Evolutionary conservation across 1,284 basidiomycete genomes (phyloP).

Genomic region (Trichosporon coremiiforme): DNA sequence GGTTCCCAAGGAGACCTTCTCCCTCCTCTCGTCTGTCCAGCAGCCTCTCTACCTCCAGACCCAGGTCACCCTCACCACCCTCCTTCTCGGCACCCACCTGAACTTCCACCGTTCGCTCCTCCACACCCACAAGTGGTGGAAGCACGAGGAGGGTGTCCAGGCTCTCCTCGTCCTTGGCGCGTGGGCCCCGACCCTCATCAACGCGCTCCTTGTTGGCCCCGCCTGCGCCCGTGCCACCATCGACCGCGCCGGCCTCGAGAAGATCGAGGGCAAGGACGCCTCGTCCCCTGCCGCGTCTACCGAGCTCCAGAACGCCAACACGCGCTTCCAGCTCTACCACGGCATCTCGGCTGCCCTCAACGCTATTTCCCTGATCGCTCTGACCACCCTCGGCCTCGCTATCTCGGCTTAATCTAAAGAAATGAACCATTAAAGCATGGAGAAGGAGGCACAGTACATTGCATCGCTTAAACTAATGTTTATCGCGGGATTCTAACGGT

Average conservation of each 20-base stretch:
- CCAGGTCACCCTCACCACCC: conserved; percentile 63
- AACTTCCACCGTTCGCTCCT: conserved; percentile 67
- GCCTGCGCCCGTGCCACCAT: conserved; percentile 63
- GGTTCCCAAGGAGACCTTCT: conserved; percentile 68
- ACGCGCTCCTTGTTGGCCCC: conserved; percentile 52
- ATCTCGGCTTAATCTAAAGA: conserved; percentile 54
- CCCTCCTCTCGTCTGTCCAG: conserved; percentile 69
- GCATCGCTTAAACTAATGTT: conserved; percentile 5
- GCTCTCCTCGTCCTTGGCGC: conserved; percentile 65
- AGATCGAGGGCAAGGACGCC: conserved; percentile 69
- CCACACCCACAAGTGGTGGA: conserved; percentile 58
- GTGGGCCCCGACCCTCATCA: conserved; percentile 60
- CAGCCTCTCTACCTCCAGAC: conserved; percentile 75
- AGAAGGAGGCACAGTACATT: not conserved
- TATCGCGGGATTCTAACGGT: not conserved
- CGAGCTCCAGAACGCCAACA: conserved; percentile 69
- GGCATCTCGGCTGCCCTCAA: conserved; percentile 65
- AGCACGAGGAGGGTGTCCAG: conserved; percentile 67
- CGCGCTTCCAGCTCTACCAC: conserved; percentile 67
- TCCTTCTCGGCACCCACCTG: conserved; percentile 66
- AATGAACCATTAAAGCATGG: not conserved
- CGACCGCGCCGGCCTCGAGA: conserved; percentile 70
- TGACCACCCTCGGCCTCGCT: conserved; percentile 69
- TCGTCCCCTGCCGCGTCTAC: conserved; percentile 67
- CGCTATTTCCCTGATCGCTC: conserved; percentile 63